Evolutionary conservation across 805 yeast species (phyloP).

Genomic region (Metschnikowia similis): DNA sequence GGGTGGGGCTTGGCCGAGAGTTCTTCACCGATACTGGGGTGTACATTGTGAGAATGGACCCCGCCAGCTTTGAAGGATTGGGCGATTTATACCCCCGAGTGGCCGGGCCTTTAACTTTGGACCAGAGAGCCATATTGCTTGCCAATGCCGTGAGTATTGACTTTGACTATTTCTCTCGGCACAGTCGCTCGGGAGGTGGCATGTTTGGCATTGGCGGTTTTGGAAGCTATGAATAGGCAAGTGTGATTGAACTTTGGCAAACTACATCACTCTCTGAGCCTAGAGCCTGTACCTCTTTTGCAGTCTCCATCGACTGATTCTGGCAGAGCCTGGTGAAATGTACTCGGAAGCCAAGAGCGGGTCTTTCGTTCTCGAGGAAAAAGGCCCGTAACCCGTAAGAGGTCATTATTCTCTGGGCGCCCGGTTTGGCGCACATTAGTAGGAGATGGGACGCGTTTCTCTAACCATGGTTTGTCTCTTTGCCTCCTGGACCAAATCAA

Average conservation of each 20-base stretch:
- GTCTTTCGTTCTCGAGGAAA: too few species aligned
- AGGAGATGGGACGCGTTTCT: neutral
- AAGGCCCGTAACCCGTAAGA: too few species aligned
- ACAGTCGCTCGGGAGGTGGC: conserved; percentile 55
- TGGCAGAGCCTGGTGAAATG: too few species aligned
- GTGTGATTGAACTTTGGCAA: too few species aligned
- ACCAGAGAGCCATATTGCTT: conserved; percentile 79
- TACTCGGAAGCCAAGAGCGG: too few species aligned
- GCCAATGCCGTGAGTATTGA: conserved; percentile 91
- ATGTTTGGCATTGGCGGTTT: conserved; percentile 21
- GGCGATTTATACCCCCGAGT: conserved; percentile 48
- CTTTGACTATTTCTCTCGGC: conserved; percentile 95
- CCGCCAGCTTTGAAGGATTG: conserved; percentile 58
- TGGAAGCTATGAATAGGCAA: conserved; percentile 21
- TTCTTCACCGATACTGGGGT: conserved; percentile 93
- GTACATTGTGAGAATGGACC: conserved; percentile 81
- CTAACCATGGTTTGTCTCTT: conserved; percentile 14
- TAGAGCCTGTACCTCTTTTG: too few species aligned
- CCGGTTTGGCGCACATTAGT: neutral
- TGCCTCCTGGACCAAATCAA: conserved; percentile 22
- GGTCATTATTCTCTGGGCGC: too few species aligned
- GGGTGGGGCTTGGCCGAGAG: conserved; percentile 94
- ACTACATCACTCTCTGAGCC: neutral
- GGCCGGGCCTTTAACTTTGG: conserved; percentile 57
- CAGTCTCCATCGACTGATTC: too few species aligned